A percentile compares a stretch with the other conserved stretches of the same genome.
Evolutionary conservation across 176 grass and related monocot genomes (phyloP).

Genomic region (Bonia amplexicaulis): DNA sequence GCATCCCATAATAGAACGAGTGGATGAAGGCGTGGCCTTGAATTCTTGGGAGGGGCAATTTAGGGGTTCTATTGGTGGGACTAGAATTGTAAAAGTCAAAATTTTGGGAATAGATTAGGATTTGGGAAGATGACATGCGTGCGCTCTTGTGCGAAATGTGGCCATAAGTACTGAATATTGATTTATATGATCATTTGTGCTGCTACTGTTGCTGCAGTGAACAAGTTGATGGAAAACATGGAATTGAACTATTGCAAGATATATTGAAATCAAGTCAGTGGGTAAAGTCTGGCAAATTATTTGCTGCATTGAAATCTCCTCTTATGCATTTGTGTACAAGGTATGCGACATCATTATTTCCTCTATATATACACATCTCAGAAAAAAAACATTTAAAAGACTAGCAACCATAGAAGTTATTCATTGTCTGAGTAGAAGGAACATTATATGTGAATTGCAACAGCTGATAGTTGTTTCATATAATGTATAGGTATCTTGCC

Average conservation of each 20-base stretch:
- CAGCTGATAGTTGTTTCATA: not conserved
- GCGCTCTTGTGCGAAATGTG: not conserved
- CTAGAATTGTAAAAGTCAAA: not conserved
- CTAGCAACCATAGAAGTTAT: not conserved
- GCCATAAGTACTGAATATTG: not conserved
- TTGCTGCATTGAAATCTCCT: conserved; percentile 50
- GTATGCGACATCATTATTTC: conserved; percentile 18
- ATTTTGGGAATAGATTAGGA: conserved; percentile 1
- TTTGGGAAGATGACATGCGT: not conserved
- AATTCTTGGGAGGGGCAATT: conserved; percentile 5
- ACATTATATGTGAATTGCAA: not conserved
- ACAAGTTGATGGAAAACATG: conserved; percentile 48
- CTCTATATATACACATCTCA: not conserved
- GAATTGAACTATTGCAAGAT: conserved; percentile 69
- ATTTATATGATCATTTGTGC: not conserved
- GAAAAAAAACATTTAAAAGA: not conserved
- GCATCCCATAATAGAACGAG: not conserved
- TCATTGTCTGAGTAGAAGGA: not conserved
- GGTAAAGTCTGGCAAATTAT: conserved; percentile 63
- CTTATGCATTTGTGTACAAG: no score
- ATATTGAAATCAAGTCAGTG: conserved; percentile 64
- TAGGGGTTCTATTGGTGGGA: not conserved
- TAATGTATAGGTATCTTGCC: conserved; percentile 66
- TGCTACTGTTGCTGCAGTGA: conserved; percentile 47
- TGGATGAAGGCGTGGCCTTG: conserved; percentile 3